These are phyloP conservation scores for Neonectria hederae DNA, from an alignment of 2,329 filamentous ascomycete genomes.

Conservation along the genomic window DNA sequence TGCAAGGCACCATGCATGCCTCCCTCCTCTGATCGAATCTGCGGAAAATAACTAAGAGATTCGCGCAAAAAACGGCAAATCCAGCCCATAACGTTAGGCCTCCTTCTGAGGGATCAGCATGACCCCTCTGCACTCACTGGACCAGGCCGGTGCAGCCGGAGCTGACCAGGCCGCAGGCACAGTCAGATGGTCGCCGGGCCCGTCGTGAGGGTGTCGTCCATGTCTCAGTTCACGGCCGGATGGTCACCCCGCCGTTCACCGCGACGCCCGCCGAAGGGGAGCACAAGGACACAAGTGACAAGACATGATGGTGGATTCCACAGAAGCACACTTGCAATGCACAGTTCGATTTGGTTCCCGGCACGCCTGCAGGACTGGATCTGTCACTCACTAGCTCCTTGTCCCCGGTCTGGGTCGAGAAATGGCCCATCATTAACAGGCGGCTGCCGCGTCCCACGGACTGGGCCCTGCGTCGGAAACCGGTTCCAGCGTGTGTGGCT, in stretches of 20 bases:
- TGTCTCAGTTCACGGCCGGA: constrained; percentile 40
- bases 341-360: constrained; percentile 3
- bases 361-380: not conserved
- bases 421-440: not conserved
- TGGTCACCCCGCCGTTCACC: constrained; percentile 30
- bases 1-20: constrained; percentile 43
- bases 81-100: constrained; percentile 46
- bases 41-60: constrained; percentile 30
- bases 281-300: not conserved
- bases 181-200: constrained; percentile 43
- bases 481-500: not conserved
- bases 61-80: constrained; percentile 39
- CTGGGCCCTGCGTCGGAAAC: not conserved
- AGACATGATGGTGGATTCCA: not conserved
- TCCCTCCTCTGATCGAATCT: constrained; percentile 42
- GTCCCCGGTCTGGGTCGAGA: too few species aligned
- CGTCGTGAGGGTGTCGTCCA: constrained; percentile 40
- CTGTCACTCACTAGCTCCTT: not conserved
- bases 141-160: constrained; percentile 30
- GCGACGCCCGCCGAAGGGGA: constrained; percentile 20
- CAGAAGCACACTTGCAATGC: constrained; percentile 11
- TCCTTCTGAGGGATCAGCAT: constrained; percentile 35
- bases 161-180: constrained; percentile 33
- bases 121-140: constrained; percentile 32
- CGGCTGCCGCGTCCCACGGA: constrained; percentile 19